phyloP scores from a whole-genome alignment of 257 asterid genomes.

The Anisodus tanguticus region DNA sequence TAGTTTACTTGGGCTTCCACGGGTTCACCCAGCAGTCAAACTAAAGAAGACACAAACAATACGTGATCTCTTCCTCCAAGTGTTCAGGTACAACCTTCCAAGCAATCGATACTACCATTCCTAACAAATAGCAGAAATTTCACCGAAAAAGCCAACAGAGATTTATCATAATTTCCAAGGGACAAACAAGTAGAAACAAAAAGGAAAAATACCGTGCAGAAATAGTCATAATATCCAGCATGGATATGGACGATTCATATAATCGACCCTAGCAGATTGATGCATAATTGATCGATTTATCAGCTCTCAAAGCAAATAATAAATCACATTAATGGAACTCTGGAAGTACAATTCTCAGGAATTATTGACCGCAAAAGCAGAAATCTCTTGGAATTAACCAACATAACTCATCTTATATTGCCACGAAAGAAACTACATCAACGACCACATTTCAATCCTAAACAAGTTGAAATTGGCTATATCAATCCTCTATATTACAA shows the following conservation, averaged over 20 bases:
- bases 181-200: constrained; percentile 1
- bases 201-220: background rate
- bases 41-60: background rate
- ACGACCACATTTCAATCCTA: background rate
- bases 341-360: background rate
- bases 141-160: background rate
- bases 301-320: background rate
- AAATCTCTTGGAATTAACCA: background rate
- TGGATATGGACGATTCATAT: background rate
- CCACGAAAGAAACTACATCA: background rate
- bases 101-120: background rate
- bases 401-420: background rate
- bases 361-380: background rate
- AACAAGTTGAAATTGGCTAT: background rate
- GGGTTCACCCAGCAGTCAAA: background rate
- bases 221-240: background rate
- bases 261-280: background rate
- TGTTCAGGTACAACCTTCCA: background rate
- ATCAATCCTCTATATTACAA: background rate
- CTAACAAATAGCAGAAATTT: constrained; percentile 15
- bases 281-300: constrained; percentile 1
- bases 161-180: background rate
- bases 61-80: constrained; percentile 12
- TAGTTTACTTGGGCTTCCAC: constrained; percentile 17
- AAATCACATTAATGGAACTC: background rate